Evolutionary conservation across 192 early-diverging fungal species (phyloP), one percentile per base, ranked within the genome.

Genomic region (Coemansia sp.): DNA sequence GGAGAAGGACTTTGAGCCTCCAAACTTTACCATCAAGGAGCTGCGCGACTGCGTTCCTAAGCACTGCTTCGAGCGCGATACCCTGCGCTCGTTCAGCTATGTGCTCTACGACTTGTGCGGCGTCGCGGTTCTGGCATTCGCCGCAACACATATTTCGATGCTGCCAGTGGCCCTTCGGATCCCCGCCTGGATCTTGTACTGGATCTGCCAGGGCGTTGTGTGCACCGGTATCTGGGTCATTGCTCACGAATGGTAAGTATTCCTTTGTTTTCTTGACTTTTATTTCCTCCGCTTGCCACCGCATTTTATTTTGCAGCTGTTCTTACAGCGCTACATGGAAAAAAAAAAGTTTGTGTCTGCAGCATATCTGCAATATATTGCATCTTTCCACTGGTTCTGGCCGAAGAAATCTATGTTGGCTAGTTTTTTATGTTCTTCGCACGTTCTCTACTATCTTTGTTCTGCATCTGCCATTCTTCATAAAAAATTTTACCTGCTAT

Each of bases 21-120:
- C 91, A 7, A 80, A 82, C 32, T 92, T 96, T 68, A 93, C 91
- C 42, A 85, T 98, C 80, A 96, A 96, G 85, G 90, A 96, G 73
- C 86, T 98, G 68, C 90, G 93, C 61, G 91, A 92, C 66, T 84
- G 85, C 67, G 87, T 98, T 17, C 96, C 96, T 31, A 89, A 91
- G 51, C 93, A 96, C 73, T 96, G 93, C 85, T 98, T 96, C 71
- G 84, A 94, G 77, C 89, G 94, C 67, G 85, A 89, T 64, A 89
- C 91, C 2, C 75, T 95, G 48, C 77, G 83, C 40, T 94, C 93
- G 30, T 89, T 95, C 73, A 77, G 76, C 64, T 93, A 94, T 84
- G 86, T 96, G 6, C 68, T 84, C 33, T 86, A 89, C 60, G 96
- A 98, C 72, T 65, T 96, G 12, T 83, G 85, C 31, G 72, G 91